Percentiles rank a stretch among this genome's conserved stretches.
Evolutionary conservation across 78 protist genomes (phyloP).

Genomic region (Dictyostelium purpureum): DNA sequence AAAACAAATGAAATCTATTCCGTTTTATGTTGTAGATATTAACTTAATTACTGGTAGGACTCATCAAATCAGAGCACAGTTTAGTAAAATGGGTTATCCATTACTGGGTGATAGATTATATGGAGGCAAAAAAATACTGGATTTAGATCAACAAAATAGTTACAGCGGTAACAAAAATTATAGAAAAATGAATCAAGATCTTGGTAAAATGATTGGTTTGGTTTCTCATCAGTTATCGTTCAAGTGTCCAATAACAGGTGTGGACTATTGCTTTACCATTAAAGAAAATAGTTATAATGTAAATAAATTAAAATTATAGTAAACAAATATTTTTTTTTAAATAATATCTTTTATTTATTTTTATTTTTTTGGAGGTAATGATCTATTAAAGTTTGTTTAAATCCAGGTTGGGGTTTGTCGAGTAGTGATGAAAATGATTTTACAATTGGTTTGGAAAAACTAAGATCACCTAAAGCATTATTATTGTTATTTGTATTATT

Average conservation of each 20-base stretch:
- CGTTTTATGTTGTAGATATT: constrained; percentile 10
- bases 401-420: no score
- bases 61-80: constrained; percentile 64
- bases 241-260: constrained; percentile 20
- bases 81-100: constrained; percentile 30
- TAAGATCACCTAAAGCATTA: no score
- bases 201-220: constrained; percentile 34
- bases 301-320: no score
- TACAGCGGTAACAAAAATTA: not conserved
- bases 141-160: not conserved
- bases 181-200: not conserved
- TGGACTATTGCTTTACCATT: not conserved
- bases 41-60: constrained; percentile 67
- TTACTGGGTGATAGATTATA: constrained; percentile 44
- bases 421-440: no score
- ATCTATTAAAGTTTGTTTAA: no score
- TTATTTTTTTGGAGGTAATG: no score
- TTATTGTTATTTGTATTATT: no score
- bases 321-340: no score
- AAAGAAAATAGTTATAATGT: no score
- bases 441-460: no score
- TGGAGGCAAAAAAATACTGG: constrained; percentile 35
- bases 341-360: no score
- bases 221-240: constrained; percentile 32
- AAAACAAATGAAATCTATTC: not conserved